A percentile compares a stretch with the other conserved stretches of the same genome.
phyloP scores from a whole-genome alignment of 192 early-diverging fungal species.

The Pilobolus umbonatus region DNA sequence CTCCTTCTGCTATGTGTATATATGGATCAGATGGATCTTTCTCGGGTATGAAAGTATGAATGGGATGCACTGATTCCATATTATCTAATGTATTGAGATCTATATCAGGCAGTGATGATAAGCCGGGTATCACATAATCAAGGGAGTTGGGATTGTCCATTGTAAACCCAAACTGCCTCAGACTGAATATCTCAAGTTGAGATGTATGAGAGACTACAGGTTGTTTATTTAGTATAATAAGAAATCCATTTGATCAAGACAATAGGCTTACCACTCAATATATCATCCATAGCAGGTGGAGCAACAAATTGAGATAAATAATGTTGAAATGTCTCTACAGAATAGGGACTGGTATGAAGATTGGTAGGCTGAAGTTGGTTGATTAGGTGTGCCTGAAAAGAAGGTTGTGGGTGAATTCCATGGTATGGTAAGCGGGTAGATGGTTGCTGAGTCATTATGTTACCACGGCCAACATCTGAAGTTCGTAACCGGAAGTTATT shows the following conservation, averaged over 20 bases:
- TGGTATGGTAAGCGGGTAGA: neutral
- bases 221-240: neutral
- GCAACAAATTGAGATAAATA: slow-evolving; percentile 6
- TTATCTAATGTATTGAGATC: neutral
- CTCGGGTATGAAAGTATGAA: neutral
- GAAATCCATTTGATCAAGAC: neutral
- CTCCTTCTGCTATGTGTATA: too few species aligned
- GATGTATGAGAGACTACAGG: slow-evolving; percentile 13
- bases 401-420: neutral
- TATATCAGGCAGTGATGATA: slow-evolving; percentile 10
- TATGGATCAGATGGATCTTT: slow-evolving; percentile 11
- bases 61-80: neutral
- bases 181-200: slow-evolving; percentile 21
- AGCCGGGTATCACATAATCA: slow-evolving; percentile 7
- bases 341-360: too few species aligned
- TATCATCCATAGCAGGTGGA: slow-evolving; percentile 8
- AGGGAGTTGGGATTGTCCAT: slow-evolving; percentile 11
- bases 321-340: slow-evolving; percentile 2
- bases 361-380: too few species aligned
- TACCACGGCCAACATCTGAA: slow-evolving; percentile 17
- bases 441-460: neutral
- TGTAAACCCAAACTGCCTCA: slow-evolving; percentile 34
- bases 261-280: neutral
- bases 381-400: neutral
- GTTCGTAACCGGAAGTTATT: neutral